These are phyloP conservation scores for Lagerstroemia speciosa DNA, from an alignment of 345 rosid species.

Conservation along the genomic window DNA sequence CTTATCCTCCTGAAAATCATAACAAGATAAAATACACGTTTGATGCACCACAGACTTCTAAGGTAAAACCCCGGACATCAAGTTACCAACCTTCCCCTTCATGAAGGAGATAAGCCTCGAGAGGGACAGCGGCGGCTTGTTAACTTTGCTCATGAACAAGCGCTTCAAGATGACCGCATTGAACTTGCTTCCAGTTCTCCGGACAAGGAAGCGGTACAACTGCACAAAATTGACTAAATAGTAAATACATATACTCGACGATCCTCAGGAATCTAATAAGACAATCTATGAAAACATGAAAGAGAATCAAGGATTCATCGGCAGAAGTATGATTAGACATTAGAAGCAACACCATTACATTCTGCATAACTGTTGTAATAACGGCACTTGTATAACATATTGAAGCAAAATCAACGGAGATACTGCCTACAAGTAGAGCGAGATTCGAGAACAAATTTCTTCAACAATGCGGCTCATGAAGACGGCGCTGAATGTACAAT, in stretches of 20 bases:
- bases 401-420: too few species aligned
- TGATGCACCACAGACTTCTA: neutral
- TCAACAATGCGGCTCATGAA: too few species aligned
- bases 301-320: neutral
- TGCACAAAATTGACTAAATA: conserved; percentile 6
- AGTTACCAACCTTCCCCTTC: conserved; percentile 44
- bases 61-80: too few species aligned
- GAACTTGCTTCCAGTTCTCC: conserved; percentile 68
- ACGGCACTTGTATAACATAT: too few species aligned
- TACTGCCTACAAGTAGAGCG: too few species aligned
- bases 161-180: conserved; percentile 68
- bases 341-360: too few species aligned
- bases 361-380: too few species aligned
- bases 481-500: neutral
- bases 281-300: neutral
- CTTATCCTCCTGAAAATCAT: conserved; percentile 44
- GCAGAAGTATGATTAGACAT: too few species aligned
- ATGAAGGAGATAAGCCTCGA: conserved; percentile 42
- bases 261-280: neutral
- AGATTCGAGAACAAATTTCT: too few species aligned
- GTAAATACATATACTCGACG: neutral
- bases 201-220: conserved; percentile 62
- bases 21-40: neutral
- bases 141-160: conserved; percentile 65
- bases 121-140: conserved; percentile 59